Conservation (phyloP, 768 basidiomycete genomes). For the Boletus tomentosulus region DNA sequence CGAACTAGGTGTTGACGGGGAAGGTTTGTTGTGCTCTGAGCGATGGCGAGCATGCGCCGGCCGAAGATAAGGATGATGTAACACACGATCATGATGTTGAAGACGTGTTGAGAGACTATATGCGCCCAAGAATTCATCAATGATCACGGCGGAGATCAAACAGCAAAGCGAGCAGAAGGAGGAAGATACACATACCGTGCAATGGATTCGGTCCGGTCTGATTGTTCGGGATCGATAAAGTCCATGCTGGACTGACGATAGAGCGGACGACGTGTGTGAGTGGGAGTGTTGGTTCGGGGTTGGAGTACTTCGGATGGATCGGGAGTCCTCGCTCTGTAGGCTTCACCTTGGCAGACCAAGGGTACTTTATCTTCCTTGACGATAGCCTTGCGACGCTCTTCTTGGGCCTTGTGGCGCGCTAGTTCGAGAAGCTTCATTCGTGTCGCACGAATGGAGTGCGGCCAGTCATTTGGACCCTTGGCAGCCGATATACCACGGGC, state of each 20-base stretch:
- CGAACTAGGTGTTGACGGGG: slow-evolving; percentile 59
- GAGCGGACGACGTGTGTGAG: slow-evolving; percentile 48
- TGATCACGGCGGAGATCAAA: slow-evolving; percentile 2
- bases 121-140: slow-evolving; percentile 12
- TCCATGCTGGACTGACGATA: slow-evolving; percentile 88
- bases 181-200: slow-evolving; percentile 48
- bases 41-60: slow-evolving; percentile 27
- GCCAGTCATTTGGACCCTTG: slow-evolving; percentile 77
- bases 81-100: slow-evolving; percentile 56
- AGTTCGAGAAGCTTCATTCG: slow-evolving; percentile 80
- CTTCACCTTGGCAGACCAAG: slow-evolving; percentile 11
- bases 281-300: slow-evolving; percentile 46
- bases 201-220: slow-evolving; percentile 46
- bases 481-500: slow-evolving; percentile 71
- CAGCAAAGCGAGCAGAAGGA: slow-evolving; percentile 1
- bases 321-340: slow-evolving; percentile 15
- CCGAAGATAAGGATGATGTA: slow-evolving; percentile 60
- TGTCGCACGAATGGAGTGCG: slow-evolving; percentile 76
- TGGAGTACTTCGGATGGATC: slow-evolving; percentile 41
- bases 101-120: slow-evolving; percentile 62
- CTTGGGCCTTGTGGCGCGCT: slow-evolving; percentile 61
- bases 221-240: slow-evolving; percentile 56
- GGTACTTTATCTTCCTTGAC: slow-evolving; percentile 44
- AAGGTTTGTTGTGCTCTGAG: slow-evolving; percentile 19
- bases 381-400: slow-evolving; percentile 39